phyloP scores from a whole-genome alignment of 164 flowering plant genomes.

The Annona cherimola region DNA sequence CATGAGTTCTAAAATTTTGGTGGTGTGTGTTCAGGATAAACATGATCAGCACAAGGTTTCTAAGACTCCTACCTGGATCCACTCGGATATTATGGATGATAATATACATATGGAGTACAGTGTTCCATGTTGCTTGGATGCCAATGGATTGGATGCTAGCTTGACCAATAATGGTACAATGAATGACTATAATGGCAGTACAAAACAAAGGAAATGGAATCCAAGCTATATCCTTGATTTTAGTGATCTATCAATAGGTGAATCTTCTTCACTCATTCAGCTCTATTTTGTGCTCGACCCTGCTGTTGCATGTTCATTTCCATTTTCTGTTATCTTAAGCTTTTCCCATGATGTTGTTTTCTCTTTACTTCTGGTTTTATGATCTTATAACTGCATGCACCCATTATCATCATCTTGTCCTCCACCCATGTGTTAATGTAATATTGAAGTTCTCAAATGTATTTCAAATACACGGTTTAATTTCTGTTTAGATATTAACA shows the following conservation, averaged over 20 bases:
- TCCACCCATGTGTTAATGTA: not conserved
- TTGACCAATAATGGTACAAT: constrained; percentile 10
- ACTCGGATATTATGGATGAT: constrained; percentile 95
- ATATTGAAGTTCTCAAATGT: not conserved
- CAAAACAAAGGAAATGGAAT: constrained; percentile 41
- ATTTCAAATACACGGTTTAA: not conserved
- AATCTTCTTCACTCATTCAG: constrained; percentile 14
- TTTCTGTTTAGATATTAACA: not conserved
- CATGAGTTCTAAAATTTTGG: constrained; percentile 10
- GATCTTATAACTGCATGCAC: not conserved
- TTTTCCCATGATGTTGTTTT: not conserved
- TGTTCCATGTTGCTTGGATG: constrained; percentile 13
- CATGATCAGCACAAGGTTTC: constrained; percentile 17
- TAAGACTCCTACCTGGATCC: constrained; percentile 70
- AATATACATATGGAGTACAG: constrained; percentile 66
- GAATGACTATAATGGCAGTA: constrained; percentile 18
- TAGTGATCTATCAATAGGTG: constrained; percentile 76
- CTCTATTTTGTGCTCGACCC: not conserved
- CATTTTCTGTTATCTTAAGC: not conserved
- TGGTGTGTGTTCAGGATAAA: constrained; percentile 33
- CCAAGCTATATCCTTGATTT: constrained; percentile 82
- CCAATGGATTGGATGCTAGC: constrained; percentile 13
- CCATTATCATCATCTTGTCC: not conserved
- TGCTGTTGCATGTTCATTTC: not conserved
- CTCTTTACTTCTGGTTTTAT: not conserved